Percentiles rank a stretch among this genome's conserved stretches.
Evolutionary conservation across 805 yeast species (phyloP).

Genomic region (Schizosaccharomyces lindneri): DNA sequence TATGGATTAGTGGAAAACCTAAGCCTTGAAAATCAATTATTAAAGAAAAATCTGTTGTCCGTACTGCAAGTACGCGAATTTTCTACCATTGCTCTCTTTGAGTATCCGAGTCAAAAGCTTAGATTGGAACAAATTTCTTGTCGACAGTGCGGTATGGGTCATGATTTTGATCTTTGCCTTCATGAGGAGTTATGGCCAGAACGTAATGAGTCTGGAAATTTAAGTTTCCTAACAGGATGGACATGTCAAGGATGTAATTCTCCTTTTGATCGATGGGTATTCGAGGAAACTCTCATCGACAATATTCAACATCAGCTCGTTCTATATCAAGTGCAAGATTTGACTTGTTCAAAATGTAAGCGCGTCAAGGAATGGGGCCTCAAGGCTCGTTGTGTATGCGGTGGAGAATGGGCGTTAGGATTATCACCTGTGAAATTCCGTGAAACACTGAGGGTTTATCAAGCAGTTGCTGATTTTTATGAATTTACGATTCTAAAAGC

Average conservation of each 20-base stretch:
- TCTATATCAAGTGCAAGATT: conserved; percentile 54
- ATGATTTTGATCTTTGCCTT: conserved; percentile 64
- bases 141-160: conserved; percentile 45
- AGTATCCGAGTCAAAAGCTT: conserved; percentile 50
- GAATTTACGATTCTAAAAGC: conserved; percentile 25
- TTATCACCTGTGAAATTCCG: conserved; percentile 22
- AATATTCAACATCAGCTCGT: conserved; percentile 31
- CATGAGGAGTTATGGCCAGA: conserved; percentile 22
- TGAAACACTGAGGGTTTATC: conserved; percentile 24
- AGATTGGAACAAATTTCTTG: conserved; percentile 47
- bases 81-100: conserved; percentile 44
- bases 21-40: conserved; percentile 42
- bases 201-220: conserved; percentile 6
- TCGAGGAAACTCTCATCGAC: conserved; percentile 60
- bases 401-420: conserved; percentile 60
- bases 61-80: conserved; percentile 68
- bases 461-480: conserved; percentile 33
- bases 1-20: conserved; percentile 40
- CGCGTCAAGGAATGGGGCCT: conserved; percentile 41
- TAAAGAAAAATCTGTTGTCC: conserved; percentile 49
- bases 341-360: conserved; percentile 55
- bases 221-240: conserved; percentile 19
- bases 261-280: conserved; percentile 34
- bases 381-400: conserved; percentile 58
- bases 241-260: conserved; percentile 41